Evolutionary conservation across 495 filamentous ascomycete genomes (phyloP).

Genomic region (Penicillium desertorum): DNA sequence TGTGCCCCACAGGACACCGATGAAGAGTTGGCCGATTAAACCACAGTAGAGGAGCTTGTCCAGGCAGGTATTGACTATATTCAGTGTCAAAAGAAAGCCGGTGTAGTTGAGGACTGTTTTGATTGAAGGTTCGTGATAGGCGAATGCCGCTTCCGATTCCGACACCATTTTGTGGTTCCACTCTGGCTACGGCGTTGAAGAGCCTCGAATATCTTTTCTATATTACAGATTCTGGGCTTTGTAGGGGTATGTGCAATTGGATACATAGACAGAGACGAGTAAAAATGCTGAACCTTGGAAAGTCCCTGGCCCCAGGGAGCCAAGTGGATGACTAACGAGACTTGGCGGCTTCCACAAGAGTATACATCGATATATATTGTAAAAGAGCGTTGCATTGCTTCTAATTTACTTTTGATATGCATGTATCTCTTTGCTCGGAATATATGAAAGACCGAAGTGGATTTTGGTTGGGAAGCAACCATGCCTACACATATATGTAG

Average conservation of each 20-base stretch:
- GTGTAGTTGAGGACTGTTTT: slow-evolving; percentile 57
- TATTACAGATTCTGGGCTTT: neutral
- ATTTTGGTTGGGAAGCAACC: too few species aligned
- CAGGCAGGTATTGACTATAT: slow-evolving; percentile 55
- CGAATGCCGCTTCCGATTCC: slow-evolving; percentile 31
- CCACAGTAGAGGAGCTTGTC: slow-evolving; percentile 68
- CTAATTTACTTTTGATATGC: neutral
- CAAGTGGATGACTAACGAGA: neutral
- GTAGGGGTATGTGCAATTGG: neutral
- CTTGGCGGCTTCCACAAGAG: neutral
- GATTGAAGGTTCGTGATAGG: slow-evolving; percentile 63
- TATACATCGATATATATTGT: neutral
- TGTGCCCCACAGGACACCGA: slow-evolving; percentile 69
- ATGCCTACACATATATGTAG: too few species aligned
- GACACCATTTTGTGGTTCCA: neutral
- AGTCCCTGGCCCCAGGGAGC: too few species aligned
- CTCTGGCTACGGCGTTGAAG: neutral
- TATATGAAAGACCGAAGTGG: neutral
- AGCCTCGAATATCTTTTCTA: neutral
- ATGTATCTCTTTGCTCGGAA: neutral
- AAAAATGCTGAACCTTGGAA: too few species aligned
- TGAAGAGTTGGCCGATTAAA: slow-evolving; percentile 69
- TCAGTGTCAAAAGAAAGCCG: slow-evolving; percentile 66
- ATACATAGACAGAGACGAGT: neutral
- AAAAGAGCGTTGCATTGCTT: neutral